These are phyloP conservation scores for Talaromyces islandicus DNA, from an alignment of 2,329 filamentous ascomycete species.

Conservation along the genomic window DNA sequence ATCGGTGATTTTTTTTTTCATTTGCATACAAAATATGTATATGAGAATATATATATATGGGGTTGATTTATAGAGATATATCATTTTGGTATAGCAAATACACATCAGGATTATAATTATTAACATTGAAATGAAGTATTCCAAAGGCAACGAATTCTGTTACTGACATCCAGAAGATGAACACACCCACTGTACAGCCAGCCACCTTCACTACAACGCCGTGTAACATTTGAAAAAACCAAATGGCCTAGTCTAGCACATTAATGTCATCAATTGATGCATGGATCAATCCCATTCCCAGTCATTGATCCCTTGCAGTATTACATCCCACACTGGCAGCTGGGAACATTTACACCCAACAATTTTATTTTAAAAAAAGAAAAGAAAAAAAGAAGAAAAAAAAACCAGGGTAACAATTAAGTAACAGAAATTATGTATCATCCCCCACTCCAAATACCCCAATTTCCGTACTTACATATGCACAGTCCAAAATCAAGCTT, in stretches of 20 bases:
- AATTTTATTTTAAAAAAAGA: neutral
- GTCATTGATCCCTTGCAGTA: too few species aligned
- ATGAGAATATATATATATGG: neutral
- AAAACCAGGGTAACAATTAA: neutral
- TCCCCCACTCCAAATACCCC: neutral
- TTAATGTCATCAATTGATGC: too few species aligned
- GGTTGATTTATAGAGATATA: neutral
- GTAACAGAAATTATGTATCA: neutral
- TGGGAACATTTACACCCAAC: too few species aligned
- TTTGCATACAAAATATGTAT: neutral
- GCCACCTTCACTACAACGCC: too few species aligned
- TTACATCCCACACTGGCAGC: too few species aligned
- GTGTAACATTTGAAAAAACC: too few species aligned
- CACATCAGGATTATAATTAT: too few species aligned
- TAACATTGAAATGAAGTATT: neutral
- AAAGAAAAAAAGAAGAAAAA: neutral
- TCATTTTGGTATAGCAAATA: neutral
- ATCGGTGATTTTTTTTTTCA: conserved; percentile 25
- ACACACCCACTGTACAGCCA: too few species aligned
- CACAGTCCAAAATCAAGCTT: neutral
- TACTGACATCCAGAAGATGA: too few species aligned
- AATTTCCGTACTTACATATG: neutral
- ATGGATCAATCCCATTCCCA: too few species aligned
- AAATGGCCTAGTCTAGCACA: too few species aligned
- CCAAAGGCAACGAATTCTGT: too few species aligned